Evolutionary conservation across 306 rosid genomes (phyloP), one percentile per base, ranked within the genome.

Genomic region (Betula pendula): DNA sequence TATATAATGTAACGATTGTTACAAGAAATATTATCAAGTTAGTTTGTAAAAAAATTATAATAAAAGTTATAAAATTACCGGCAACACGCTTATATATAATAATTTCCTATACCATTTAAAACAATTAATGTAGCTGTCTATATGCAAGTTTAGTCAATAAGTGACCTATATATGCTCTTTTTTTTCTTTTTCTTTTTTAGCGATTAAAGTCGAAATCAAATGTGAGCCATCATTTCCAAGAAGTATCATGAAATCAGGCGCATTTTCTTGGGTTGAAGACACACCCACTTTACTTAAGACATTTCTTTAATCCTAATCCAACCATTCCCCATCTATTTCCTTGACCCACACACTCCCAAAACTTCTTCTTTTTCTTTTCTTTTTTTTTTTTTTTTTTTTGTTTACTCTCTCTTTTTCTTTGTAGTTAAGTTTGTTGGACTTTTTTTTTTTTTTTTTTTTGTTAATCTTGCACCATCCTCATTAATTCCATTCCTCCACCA

Each of bases 201-300:
- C 17, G 70, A 69, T 33, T 38, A 70, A 71, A 66, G 80, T 47
- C 63, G 2, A 75, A 80, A 19, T 45, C 72, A 45, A 8, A 52
- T 77, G 51, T 15, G 85, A 60, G 79, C 71, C 89, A 83, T 77
- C 82, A 65, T 68, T 71, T 77, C 83, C 75, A 82, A 87, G 81
- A 71, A 76, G 77, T 80, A 52, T 79, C 74, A 80, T 78, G 84
- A 85, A 85, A 52, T 80, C 60, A 81, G 85, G 85, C 73, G 81
- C 86, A 67, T 76, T 85, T 81, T 66, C 81, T 81, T 81, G 82
- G 84, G 79, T 75, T 81, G 85, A 87, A 77, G 87, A 75, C 88
- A 68, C 75, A 84, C 87, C 85, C 81, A 82, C 84, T 84, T 82
- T 75, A 60, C 72, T 75, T 66, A 52, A 78, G 71, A 80, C 81